These are phyloP conservation scores for Clitopilus passeckerianus DNA, from an alignment of 768 basidiomycete genomes.

Conservation along the genomic window DNA sequence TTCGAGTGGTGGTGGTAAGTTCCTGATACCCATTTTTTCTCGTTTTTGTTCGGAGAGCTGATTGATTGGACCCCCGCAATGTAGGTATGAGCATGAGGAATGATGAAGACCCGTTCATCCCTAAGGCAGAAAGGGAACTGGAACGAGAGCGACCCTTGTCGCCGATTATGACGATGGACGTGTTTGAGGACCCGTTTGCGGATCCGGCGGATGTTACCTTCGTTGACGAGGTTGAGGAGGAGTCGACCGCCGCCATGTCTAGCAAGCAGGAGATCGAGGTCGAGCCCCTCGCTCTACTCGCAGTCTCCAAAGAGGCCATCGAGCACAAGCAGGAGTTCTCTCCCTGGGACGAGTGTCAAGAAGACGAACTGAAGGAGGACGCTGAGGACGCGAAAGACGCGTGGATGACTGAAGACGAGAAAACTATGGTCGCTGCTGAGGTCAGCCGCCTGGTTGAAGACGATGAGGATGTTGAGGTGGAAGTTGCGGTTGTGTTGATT, in stretches of 20 bases:
- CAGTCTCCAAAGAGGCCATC: background rate
- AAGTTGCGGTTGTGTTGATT: background rate
- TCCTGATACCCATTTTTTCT: background rate
- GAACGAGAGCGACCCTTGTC: slow-evolving; percentile 3
- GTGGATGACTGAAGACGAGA: slow-evolving; percentile 7
- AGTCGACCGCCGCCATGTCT: background rate
- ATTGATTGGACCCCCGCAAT: background rate
- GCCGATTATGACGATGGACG: background rate
- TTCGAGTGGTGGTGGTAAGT: background rate
- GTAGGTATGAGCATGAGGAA: slow-evolving; percentile 4
- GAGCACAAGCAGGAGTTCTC: slow-evolving; percentile 8
- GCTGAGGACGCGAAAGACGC: background rate
- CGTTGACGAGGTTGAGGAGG: background rate
- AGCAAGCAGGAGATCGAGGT: background rate
- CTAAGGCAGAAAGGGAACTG: background rate
- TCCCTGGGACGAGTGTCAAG: slow-evolving; percentile 6
- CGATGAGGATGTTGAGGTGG: background rate
- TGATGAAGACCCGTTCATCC: background rate
- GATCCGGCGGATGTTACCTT: background rate
- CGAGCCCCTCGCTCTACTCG: background rate
- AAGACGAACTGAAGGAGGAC: background rate
- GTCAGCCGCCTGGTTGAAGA: background rate
- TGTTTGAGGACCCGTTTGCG: background rate
- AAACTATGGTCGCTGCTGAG: background rate
- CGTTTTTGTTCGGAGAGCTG: too few species aligned